Evolutionary conservation across 148 eudicot genomes (phyloP).

Genomic region (Camellia sinensis): DNA sequence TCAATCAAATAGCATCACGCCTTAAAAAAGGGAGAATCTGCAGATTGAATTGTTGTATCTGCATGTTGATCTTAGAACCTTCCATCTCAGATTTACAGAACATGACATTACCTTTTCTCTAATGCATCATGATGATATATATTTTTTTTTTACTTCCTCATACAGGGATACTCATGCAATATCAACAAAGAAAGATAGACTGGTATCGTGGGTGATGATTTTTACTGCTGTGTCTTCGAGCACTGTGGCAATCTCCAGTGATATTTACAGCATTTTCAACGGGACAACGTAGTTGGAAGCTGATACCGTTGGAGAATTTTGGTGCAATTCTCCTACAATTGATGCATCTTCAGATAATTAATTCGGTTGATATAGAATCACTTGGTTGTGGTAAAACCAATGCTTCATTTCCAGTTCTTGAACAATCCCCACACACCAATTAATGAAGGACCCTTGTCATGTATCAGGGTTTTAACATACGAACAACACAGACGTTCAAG

Average conservation of each 20-base stretch:
- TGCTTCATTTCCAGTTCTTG: neutral
- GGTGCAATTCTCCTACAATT: neutral
- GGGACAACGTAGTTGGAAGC: constrained; percentile 21
- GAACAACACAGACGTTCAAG: neutral
- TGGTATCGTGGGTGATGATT: constrained; percentile 71
- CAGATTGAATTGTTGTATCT: neutral
- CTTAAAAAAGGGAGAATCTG: neutral
- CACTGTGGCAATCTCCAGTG: constrained; percentile 68
- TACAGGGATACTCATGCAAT: constrained; percentile 64
- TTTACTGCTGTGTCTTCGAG: constrained; percentile 69
- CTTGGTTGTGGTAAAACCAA: neutral
- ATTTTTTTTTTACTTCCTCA: neutral
- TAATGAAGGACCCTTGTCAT: neutral
- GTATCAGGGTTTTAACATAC: neutral
- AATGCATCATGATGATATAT: too few species aligned
- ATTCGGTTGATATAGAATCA: neutral
- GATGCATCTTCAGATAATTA: neutral
- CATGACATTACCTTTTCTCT: neutral
- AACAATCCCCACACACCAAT: too few species aligned
- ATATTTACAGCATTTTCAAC: constrained; percentile 50
- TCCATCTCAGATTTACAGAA: neutral
- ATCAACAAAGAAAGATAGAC: constrained; percentile 61
- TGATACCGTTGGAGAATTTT: neutral
- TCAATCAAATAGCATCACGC: neutral
- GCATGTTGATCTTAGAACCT: neutral